phyloP scores from a whole-genome alignment of 768 basidiomycete species.

The Trametes villosa region DNA sequence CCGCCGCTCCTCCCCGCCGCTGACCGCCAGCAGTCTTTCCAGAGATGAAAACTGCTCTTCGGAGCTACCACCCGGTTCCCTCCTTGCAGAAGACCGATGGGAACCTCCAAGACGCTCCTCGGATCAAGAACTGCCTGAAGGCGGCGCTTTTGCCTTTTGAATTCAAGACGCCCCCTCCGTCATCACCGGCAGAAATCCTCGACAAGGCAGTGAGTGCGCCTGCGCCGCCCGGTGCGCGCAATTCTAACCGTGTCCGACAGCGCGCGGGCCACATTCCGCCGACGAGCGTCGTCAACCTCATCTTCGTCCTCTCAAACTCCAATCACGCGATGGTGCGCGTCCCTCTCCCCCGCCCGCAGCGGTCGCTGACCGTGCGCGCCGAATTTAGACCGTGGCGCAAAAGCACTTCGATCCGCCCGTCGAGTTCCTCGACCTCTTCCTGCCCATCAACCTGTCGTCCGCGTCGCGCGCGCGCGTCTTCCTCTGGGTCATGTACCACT shows the following conservation, averaged over 20 bases:
- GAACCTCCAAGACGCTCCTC: slow-evolving; percentile 88
- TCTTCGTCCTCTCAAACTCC: slow-evolving; percentile 76
- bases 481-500: slow-evolving; percentile 83
- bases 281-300: slow-evolving; percentile 84
- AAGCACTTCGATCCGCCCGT: slow-evolving; percentile 75
- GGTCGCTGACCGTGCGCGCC: background rate
- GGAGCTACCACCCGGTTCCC: slow-evolving; percentile 92
- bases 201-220: slow-evolving; percentile 58
- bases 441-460: slow-evolving; percentile 75
- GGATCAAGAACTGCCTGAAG: slow-evolving; percentile 90
- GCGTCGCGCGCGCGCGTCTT: slow-evolving; percentile 76
- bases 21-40: slow-evolving; percentile 69
- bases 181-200: slow-evolving; percentile 76
- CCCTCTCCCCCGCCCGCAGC: background rate
- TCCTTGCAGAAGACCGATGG: slow-evolving; percentile 86
- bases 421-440: slow-evolving; percentile 85
- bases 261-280: slow-evolving; percentile 68
- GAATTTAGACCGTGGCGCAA: slow-evolving; percentile 41
- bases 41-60: slow-evolving; percentile 89
- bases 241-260: slow-evolving; percentile 38
- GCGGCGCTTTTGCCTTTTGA: slow-evolving; percentile 77
- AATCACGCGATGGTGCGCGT: slow-evolving; percentile 67
- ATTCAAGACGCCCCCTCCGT: slow-evolving; percentile 63
- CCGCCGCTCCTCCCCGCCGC: slow-evolving; percentile 9
- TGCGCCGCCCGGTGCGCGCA: slow-evolving; percentile 1